phyloP scores from a whole-genome alignment of 2,329 filamentous ascomycete genomes.

The Escovopsis sp. region DNA sequence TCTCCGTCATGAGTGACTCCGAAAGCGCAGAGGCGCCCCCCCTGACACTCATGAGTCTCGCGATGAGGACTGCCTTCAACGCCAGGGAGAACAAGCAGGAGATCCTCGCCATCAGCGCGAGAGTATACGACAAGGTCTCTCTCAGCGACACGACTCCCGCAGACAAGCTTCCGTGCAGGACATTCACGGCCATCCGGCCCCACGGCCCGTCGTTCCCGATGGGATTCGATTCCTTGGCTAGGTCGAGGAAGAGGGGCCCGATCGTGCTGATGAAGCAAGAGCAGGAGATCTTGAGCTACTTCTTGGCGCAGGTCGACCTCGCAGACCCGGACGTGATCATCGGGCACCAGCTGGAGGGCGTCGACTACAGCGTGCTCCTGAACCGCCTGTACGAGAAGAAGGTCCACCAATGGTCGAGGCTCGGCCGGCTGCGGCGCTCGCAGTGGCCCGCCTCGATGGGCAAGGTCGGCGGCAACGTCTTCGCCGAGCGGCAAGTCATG shows the following conservation, averaged over 20 bases:
- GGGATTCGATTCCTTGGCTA: conserved; percentile 67
- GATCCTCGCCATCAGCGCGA: conserved; percentile 77
- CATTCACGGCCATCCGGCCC: conserved; percentile 83
- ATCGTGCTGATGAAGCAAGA: conserved; percentile 75
- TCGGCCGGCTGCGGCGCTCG: conserved; percentile 68
- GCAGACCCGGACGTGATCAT: conserved; percentile 88
- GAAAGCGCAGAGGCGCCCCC: conserved; percentile 74
- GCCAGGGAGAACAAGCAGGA: conserved; percentile 91
- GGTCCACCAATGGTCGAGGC: conserved; percentile 84
- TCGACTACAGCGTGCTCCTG: conserved; percentile 83
- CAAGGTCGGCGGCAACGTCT: conserved; percentile 77
- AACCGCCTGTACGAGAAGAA: conserved; percentile 80
- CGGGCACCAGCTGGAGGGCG: conserved; percentile 91
- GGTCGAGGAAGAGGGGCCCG: conserved; percentile 56
- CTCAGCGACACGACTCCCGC: conserved; percentile 77
- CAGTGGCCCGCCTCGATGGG: conserved; percentile 81
- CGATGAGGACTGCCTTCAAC: conserved; percentile 78
- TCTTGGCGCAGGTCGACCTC: conserved; percentile 74
- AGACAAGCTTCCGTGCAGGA: conserved; percentile 76
- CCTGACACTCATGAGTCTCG: conserved; percentile 88
- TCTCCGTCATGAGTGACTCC: conserved; percentile 57
- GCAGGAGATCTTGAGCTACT: conserved; percentile 69
- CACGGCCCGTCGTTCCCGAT: conserved; percentile 61
- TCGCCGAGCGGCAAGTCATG: conserved; percentile 80
- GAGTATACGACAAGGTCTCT: conserved; percentile 82